Evolutionary conservation across 2,329 filamentous ascomycete species (phyloP).

Genomic region (Trichophyton benhamiae): DNA sequence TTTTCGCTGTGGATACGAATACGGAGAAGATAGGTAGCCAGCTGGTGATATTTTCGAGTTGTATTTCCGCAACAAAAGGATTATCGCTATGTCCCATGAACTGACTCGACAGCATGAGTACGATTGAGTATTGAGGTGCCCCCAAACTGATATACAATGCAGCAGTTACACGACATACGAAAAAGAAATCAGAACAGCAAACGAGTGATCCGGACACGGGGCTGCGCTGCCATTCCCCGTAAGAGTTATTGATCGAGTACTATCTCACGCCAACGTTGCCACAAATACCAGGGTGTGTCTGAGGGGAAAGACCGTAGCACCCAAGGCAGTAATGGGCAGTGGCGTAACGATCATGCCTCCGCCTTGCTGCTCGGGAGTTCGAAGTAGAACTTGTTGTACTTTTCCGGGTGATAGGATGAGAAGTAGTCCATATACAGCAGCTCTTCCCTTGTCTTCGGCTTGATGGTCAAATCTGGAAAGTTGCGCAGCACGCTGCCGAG

Average conservation of each 20-base stretch:
- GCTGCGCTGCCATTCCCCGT: too few relatives aligned
- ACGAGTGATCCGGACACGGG: too few relatives aligned
- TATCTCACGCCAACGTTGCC: neutral
- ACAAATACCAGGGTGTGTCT: neutral
- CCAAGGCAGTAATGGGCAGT: neutral
- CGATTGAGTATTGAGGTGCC: too few relatives aligned
- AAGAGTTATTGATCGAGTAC: too few relatives aligned
- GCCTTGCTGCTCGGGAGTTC: neutral
- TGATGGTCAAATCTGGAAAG: slow-evolving; percentile 7
- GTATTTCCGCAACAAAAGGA: too few relatives aligned
- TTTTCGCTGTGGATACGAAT: neutral
- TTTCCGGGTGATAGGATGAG: slow-evolving; percentile 3
- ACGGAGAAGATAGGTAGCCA: neutral
- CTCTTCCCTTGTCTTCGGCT: neutral
- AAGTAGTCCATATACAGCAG: slow-evolving; percentile 4
- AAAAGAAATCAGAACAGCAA: too few relatives aligned
- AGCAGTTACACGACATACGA: too few relatives aligned
- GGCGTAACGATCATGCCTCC: neutral
- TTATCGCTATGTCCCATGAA: too few relatives aligned
- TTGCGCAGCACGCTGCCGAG: slow-evolving; percentile 9
- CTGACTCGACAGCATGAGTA: too few relatives aligned
- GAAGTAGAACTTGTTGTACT: slow-evolving; percentile 5
- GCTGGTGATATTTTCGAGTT: neutral
- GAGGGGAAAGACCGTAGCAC: neutral
- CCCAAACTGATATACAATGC: too few relatives aligned